Conservation (phyloP, 176 grass and related monocot species). For the Eragrostis nindensis region DNA sequence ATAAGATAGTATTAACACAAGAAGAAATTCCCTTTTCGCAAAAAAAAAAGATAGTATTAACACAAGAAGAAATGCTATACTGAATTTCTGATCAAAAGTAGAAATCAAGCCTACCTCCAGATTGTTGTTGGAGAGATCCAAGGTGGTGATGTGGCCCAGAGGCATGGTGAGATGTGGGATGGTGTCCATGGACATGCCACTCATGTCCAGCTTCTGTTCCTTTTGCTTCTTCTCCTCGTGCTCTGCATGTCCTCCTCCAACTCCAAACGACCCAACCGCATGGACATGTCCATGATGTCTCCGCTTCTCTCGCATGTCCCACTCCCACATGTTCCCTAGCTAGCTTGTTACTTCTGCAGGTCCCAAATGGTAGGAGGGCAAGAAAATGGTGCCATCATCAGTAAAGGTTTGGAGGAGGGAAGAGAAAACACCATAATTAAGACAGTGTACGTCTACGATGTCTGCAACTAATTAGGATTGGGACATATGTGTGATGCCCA, state of each 20-base stretch:
- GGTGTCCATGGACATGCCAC: constrained; percentile 70
- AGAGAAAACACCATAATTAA: constrained; percentile 20
- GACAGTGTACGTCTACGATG: constrained; percentile 14
- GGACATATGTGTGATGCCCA: constrained; percentile 24
- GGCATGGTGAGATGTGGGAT: constrained; percentile 73
- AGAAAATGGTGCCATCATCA: constrained; percentile 16
- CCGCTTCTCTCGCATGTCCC: constrained; percentile 56
- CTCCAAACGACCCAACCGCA: constrained; percentile 48
- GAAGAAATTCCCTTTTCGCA: too few relatives aligned
- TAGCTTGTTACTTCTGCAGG: constrained; percentile 13
- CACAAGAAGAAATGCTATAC: background rate
- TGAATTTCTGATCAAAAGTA: constrained; percentile 5
- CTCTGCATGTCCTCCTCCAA: constrained; percentile 40
- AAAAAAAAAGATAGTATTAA: too few relatives aligned
- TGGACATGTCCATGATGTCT: constrained; percentile 38
- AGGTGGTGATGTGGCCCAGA: constrained; percentile 68
- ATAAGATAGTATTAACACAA: constrained; percentile 6
- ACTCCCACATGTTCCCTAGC: constrained; percentile 14
- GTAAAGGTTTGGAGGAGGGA: constrained; percentile 8
- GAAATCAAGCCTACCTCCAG: constrained; percentile 51
- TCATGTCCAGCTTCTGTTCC: constrained; percentile 73
- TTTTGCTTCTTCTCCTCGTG: constrained; percentile 47
- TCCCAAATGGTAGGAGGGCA: background rate
- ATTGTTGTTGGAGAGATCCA: constrained; percentile 97
- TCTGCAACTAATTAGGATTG: constrained; percentile 33